These are phyloP conservation scores for Silene uniflora DNA, from an alignment of 148 eudicot genomes.

Conservation along the genomic window DNA sequence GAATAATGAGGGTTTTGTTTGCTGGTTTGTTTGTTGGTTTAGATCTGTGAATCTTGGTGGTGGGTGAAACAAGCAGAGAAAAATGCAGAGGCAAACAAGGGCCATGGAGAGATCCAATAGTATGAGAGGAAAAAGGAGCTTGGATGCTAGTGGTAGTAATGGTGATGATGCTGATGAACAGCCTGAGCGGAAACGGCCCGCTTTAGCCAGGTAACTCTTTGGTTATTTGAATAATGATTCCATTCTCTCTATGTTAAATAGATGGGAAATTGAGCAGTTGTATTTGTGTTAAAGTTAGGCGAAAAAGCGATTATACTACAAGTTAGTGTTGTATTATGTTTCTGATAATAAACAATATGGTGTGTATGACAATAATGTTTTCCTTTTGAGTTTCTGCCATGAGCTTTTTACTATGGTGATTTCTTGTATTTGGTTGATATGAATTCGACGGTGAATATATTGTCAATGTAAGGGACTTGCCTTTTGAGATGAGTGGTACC, in stretches of 20 bases:
- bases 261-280: background rate
- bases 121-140: conserved; percentile 71
- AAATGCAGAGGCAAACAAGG: conserved; percentile 63
- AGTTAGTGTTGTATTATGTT: background rate
- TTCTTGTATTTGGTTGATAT: background rate
- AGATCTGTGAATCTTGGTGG: conserved; percentile 40
- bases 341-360: background rate
- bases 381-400: conserved; percentile 1
- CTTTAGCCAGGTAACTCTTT: conserved; percentile 7
- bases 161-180: conserved; percentile 14
- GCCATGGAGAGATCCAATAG: conserved; percentile 66
- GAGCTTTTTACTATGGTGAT: background rate
- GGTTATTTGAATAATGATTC: background rate
- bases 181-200: conserved; percentile 13
- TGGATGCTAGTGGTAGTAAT: conserved; percentile 39
- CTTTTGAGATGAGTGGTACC: background rate
- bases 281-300: background rate
- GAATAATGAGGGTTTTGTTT: conserved; percentile 8
- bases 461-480: background rate
- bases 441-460: background rate
- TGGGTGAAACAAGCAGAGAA: conserved; percentile 18
- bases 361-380: background rate
- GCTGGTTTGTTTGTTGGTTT: conserved; percentile 25
- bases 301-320: background rate
- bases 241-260: background rate